phyloP scores from a whole-genome alignment of 768 basidiomycete genomes.

The Mycena amicta region DNA sequence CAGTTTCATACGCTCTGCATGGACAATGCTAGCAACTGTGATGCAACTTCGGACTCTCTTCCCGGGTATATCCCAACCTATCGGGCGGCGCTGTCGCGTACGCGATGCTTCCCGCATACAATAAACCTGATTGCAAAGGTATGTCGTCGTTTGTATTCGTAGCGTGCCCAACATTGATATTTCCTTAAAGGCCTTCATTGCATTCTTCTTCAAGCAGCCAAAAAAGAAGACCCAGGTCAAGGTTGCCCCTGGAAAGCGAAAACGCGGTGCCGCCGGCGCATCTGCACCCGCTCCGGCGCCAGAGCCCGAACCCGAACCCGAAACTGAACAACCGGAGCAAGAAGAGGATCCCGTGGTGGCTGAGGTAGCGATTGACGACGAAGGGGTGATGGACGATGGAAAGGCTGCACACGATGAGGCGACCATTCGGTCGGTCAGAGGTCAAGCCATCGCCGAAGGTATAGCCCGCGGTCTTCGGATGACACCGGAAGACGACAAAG shows the following conservation, averaged over 20 bases:
- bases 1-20: no score
- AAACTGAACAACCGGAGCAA: no score
- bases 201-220: conserved; percentile 30
- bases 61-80: conserved; percentile 26
- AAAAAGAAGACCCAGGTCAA: conserved; percentile 20
- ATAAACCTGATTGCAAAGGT: conserved; percentile 38
- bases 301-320: no score
- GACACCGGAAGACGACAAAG: conserved; percentile 4
- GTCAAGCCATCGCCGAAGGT: conserved; percentile 12
- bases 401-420: conserved; percentile 20
- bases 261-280: not conserved
- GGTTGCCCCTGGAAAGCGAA: not conserved
- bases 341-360: not conserved
- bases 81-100: conserved; percentile 17
- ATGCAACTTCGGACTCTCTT: conserved; percentile 27
- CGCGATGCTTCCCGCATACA: conserved; percentile 34
- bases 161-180: conserved; percentile 2
- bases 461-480: conserved; percentile 8
- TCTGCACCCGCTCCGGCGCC: not conserved
- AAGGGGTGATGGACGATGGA: not conserved
- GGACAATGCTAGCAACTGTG: conserved; percentile 37
- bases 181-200: conserved; percentile 26
- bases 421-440: conserved; percentile 11
- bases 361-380: not conserved
- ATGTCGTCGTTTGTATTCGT: not conserved